A percentile compares a stretch with the other conserved stretches of the same genome.
These are phyloP conservation scores for Staphylotrichum longicolle DNA, from an alignment of 495 filamentous ascomycete species.

Conservation along the genomic window DNA sequence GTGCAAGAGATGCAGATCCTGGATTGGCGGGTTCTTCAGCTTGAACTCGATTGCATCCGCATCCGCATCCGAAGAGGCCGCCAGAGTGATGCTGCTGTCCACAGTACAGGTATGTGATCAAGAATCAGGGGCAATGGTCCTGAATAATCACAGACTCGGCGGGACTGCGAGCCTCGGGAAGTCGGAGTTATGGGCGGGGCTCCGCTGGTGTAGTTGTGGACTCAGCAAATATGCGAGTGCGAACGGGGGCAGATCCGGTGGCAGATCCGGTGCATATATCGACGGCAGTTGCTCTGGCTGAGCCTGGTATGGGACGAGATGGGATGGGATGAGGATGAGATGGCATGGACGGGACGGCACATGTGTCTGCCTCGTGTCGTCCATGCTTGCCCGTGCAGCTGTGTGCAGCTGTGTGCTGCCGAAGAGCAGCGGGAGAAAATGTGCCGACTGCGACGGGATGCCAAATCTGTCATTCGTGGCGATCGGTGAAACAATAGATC, in stretches of 20 bases:
- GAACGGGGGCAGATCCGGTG: background rate
- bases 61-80: background rate
- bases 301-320: no score
- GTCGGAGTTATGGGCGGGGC: background rate
- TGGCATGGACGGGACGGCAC: background rate
- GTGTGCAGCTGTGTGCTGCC: background rate
- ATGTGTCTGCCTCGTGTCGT: background rate
- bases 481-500: conserved; percentile 20
- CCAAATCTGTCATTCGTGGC: background rate
- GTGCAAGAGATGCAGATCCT: conserved; percentile 6
- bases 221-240: no score
- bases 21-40: background rate
- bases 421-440: background rate
- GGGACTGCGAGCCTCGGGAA: background rate
- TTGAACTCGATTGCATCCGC: background rate
- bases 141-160: background rate
- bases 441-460: background rate
- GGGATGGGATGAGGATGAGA: no score
- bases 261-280: conserved; percentile 3
- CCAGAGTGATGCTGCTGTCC: background rate
- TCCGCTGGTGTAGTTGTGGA: background rate
- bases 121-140: background rate
- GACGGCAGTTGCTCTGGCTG: conserved; percentile 4
- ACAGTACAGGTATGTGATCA: background rate
- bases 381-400: background rate